These are phyloP conservation scores for Strombidium stylifer DNA, from an alignment of 73 alveolate genomes.

Conservation along the genomic window DNA sequence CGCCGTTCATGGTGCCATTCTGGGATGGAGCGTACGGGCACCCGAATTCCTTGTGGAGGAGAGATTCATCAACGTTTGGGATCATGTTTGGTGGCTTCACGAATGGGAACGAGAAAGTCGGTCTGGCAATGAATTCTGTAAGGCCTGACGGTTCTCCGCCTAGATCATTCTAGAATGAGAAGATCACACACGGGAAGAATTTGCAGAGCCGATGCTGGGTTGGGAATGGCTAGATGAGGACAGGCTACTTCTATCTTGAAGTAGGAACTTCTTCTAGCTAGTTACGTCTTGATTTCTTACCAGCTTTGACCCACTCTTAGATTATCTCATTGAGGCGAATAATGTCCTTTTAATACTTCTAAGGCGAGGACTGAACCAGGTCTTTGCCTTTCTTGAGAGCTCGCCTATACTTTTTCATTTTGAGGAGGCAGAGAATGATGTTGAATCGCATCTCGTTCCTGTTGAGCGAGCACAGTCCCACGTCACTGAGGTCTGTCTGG, in stretches of 20 bases:
- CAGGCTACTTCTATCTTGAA: no score
- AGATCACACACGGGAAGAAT: slow-evolving; percentile 25
- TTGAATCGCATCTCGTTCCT: slow-evolving; percentile 38
- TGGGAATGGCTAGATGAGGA: slow-evolving; percentile 50
- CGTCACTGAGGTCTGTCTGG: slow-evolving; percentile 65
- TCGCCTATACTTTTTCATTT: slow-evolving; percentile 4
- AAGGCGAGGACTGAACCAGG: slow-evolving; percentile 30
- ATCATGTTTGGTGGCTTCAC: slow-evolving; percentile 74
- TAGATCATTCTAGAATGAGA: neutral
- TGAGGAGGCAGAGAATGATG: slow-evolving; percentile 35
- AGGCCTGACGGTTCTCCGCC: no score
- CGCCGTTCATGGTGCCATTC: no score
- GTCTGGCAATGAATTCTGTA: slow-evolving; percentile 15
- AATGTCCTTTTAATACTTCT: slow-evolving; percentile 27
- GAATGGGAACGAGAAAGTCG: slow-evolving; percentile 59
- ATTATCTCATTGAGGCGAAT: no score
- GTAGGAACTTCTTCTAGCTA: no score
- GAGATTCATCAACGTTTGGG: slow-evolving; percentile 60
- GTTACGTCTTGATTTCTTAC: no score
- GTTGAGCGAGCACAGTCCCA: slow-evolving; percentile 63
- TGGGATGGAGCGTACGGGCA: no score
- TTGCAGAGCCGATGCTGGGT: slow-evolving; percentile 42
- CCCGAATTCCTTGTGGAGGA: slow-evolving; percentile 28
- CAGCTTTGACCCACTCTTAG: no score
- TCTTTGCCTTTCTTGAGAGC: slow-evolving; percentile 9